A percentile compares a stretch with the other conserved stretches of the same genome.
Conservation (phyloP, 2,329 filamentous ascomycete genomes). For the Emergomyces africanus region DNA sequence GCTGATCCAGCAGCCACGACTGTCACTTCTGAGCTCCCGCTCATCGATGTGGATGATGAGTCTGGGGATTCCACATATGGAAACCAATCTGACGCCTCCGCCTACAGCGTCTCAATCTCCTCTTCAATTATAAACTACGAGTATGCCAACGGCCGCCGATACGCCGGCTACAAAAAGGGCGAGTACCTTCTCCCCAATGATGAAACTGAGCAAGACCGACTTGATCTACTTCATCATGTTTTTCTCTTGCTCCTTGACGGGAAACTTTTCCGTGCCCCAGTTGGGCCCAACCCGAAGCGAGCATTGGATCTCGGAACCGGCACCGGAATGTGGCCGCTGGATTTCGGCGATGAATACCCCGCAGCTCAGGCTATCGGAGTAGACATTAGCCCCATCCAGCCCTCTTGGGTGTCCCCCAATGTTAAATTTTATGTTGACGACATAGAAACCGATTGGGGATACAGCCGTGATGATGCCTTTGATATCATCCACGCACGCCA, state of each 20-base stretch:
- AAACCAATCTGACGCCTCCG: not conserved
- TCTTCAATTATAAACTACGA: slow-evolving; percentile 23
- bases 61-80: not conserved
- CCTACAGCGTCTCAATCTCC: slow-evolving; percentile 11
- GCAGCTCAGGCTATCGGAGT: slow-evolving; percentile 23
- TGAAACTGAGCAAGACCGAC: slow-evolving; percentile 21
- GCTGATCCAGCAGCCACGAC: not conserved
- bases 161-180: slow-evolving; percentile 19
- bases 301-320: slow-evolving; percentile 32
- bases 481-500: slow-evolving; percentile 22
- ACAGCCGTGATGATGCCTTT: slow-evolving; percentile 13
- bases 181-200: slow-evolving; percentile 21
- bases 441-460: slow-evolving; percentile 18
- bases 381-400: slow-evolving; percentile 29
- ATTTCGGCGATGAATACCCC: slow-evolving; percentile 29
- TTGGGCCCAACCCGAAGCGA: slow-evolving; percentile 13
- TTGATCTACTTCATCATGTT: not conserved
- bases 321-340: slow-evolving; percentile 29
- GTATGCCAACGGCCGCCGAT: slow-evolving; percentile 29
- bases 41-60: not conserved
- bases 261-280: slow-evolving; percentile 14
- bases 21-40: not conserved
- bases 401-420: slow-evolving; percentile 21
- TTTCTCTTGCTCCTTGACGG: slow-evolving; percentile 11
- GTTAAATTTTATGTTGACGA: slow-evolving; percentile 22